Conservation (phyloP, 495 filamentous ascomycete species). For the Pyronema domesticum region DNA sequence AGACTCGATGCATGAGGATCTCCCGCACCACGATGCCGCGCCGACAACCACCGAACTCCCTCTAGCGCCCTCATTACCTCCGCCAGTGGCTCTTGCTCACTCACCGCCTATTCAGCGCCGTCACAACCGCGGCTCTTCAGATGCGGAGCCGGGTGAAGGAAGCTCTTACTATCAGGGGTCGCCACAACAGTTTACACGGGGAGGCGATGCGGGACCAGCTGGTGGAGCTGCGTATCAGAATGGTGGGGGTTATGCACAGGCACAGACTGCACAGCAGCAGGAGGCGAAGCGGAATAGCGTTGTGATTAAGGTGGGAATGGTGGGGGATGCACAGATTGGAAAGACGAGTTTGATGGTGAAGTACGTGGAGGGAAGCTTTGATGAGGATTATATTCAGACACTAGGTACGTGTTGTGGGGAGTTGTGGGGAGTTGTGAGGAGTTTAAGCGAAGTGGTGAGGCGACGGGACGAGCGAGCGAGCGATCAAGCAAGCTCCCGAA, state of each 20-base stretch:
- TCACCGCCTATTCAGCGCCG: conserved; percentile 1
- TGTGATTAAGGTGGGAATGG: conserved; percentile 99
- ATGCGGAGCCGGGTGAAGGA: no score
- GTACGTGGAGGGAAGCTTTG: conserved; percentile 97
- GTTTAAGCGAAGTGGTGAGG: no score
- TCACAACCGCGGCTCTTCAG: neutral
- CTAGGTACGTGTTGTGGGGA: conserved; percentile 40
- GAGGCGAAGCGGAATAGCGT: conserved; percentile 53
- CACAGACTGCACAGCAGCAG: neutral
- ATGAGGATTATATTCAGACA: conserved; percentile 98
- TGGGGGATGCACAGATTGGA: conserved; percentile 95
- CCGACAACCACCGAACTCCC: conserved; percentile 1
- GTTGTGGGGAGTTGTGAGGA: neutral
- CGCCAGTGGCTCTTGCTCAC: neutral
- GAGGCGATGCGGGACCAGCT: neutral
- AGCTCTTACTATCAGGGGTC: no score
- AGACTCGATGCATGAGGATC: neutral
- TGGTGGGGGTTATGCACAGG: neutral
- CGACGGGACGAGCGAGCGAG: no score
- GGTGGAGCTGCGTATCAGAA: neutral
- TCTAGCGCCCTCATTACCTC: conserved; percentile 2
- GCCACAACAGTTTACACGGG: neutral
- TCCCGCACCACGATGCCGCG: neutral
- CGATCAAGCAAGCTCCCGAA: neutral
- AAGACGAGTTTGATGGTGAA: conserved; percentile 99